Evolutionary conservation across 805 yeast genomes (phyloP), one percentile per base, ranked within the genome.

Genomic region (Maudiozyma saulgeensis): DNA sequence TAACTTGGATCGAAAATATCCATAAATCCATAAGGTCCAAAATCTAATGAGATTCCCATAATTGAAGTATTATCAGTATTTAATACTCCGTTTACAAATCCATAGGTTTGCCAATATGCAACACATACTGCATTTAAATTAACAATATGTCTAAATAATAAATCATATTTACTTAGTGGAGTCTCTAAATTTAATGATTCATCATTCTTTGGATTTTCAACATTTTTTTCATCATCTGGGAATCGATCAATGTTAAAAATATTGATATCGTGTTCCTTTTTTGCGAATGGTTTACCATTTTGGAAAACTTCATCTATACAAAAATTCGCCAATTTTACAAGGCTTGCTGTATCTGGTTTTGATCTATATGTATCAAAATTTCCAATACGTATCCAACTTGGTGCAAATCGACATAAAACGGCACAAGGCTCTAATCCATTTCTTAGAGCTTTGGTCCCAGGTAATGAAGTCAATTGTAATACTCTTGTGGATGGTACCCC

Each of bases 31-130:
- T 87, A 93, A 0, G 99, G 98, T 2, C 98, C 99, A 66, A 84
- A 93, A 66, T 91, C 99, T 66, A 93, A 78, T 0, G 96, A 79
- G 11, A 89, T 70, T 0, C 99, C 99, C 42, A 84, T 60, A n/a
- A 91, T 74, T 0, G 96, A 87, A 0, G 96, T 87, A 62, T 91
- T 91, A 62, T 91, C 99, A 0, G 98, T 90, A 64, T 91, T 91
- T 49, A 93, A 70, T 4, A 93, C 98, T 13, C 99, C 99, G 60
- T 91, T 93, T 56, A 90, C 66, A 59, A 91, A 90, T 2, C 97
- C 98, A 66, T 89, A 91, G 0, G 84, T 77, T 62, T 91, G 97
- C 87, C 96, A 87, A 55, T 77, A 72, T 2, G 95, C 96, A 1
- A 86, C 82, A 16, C 85, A 76, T 45, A 70, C 65, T 0, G 96